Conservation (phyloP, 371 early-diverging fungal genomes). For the Mortierella sp. region DNA sequence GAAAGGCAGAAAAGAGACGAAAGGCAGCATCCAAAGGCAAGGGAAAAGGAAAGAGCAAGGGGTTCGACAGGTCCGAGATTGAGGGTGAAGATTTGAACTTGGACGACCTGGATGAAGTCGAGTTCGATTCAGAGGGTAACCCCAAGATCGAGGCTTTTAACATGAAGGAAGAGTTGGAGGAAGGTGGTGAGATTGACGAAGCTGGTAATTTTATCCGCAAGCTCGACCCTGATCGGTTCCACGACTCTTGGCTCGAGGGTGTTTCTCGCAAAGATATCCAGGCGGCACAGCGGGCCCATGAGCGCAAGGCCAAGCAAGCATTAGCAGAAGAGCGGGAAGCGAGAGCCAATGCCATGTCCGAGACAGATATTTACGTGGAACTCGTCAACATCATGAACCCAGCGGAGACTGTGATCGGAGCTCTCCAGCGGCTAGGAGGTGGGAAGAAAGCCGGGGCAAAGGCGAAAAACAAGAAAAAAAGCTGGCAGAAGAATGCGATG, state of each 20-base stretch:
- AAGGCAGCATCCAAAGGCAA: constrained; percentile 19
- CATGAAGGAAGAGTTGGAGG: constrained; percentile 88
- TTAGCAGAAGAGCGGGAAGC: constrained; percentile 64
- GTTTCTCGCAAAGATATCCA: constrained; percentile 81
- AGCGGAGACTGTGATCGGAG: constrained; percentile 76
- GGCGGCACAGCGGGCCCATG: constrained; percentile 76
- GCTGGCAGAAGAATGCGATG: constrained; percentile 57
- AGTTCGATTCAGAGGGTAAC: constrained; percentile 51
- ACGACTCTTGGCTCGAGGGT: constrained; percentile 91
- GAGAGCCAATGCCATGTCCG: constrained; percentile 54
- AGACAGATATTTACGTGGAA: constrained; percentile 62
- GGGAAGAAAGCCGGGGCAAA: constrained; percentile 62
- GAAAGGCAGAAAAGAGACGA: constrained; percentile 22
- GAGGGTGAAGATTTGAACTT: constrained; percentile 26
- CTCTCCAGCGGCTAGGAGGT: constrained; percentile 72
- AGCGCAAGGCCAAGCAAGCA: constrained; percentile 63
- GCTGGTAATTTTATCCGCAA: constrained; percentile 85
- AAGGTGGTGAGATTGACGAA: constrained; percentile 88
- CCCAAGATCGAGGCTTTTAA: constrained; percentile 85
- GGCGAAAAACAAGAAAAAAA: constrained; percentile 72
- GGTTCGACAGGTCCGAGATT: constrained; percentile 22
- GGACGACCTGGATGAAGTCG: constrained; percentile 46
- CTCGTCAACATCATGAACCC: constrained; percentile 75
- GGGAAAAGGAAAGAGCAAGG: constrained; percentile 12
- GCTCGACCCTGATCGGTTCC: constrained; percentile 83